Evolutionary conservation across 352 stramenopile genomes (phyloP), one percentile per base, ranked within the genome.

Genomic region (Pythium folliculosum): DNA sequence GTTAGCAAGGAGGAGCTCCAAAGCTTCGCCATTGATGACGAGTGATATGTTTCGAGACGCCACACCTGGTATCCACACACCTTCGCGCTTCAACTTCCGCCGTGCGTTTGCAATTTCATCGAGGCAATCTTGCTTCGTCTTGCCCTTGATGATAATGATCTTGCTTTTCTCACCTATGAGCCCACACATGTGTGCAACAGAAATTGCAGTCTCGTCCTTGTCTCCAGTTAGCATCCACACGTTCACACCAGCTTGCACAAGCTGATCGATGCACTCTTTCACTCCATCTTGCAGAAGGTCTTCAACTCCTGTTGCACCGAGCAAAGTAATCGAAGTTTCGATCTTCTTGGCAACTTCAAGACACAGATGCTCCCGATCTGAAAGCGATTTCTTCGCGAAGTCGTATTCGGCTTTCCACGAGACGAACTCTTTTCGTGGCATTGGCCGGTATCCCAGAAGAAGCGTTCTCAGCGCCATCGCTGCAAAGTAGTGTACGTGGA

Each of bases 201-300:
- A 99, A 58, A 99, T 98, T 2, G 98, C 98, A 4, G 97, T 99
- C 73, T 99, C 98, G 52, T 98, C 88, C 72, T 99, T 99, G 70
- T 99, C 97, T 16, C 98, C 98, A 19, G 98, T 99, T 8, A 99
- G 87, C 72, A 99, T 98, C 97, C 97, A 99, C 23, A 99, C 90
- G 67, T 99, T 99, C 45, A 99, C 98, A 0, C 97, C 97, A 38
- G 97, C 98, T 19, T 97, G 90, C 14, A 80, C 91, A 5, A 99
- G 80, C 19, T 96, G 96, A 7, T 96, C 80, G 71, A 99, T 98
- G 35, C 95, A 98, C 60, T 99, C 92, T 40, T 90, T 86, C 1
- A 99, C 97, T 16, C 96, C 95, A 44, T 98, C 91, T 76, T 99
- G 97, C 5, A 99, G 80, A 61, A 97, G 80, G 72, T 99, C 97